These are phyloP conservation scores for Suillus subluteus DNA, from an alignment of 768 basidiomycete genomes.

Conservation along the genomic window DNA sequence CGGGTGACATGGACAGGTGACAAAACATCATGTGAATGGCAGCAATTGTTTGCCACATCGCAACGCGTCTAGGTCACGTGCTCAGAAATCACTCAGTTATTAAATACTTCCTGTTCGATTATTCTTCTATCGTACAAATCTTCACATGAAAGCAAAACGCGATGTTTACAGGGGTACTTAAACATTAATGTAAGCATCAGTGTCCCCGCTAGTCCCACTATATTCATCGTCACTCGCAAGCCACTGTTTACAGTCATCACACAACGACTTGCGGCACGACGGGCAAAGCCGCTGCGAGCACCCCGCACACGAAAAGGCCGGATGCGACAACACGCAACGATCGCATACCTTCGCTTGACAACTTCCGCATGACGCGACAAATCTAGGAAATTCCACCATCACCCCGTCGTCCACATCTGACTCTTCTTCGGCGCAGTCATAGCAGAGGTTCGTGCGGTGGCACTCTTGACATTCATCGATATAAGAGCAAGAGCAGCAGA, in stretches of 20 bases:
- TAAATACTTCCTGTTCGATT: not conserved
- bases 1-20: not conserved
- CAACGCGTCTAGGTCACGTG: conserved; percentile 2
- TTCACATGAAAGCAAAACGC: not conserved
- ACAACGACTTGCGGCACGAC: not conserved
- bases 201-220: not conserved
- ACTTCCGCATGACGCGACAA: not conserved
- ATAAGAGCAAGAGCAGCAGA: not conserved
- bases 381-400: not conserved
- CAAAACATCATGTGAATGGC: not conserved
- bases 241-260: not conserved
- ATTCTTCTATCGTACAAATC: not conserved
- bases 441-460: not conserved
- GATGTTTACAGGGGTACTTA: not conserved
- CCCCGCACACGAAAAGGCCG: not conserved
- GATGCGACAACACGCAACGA: not conserved
- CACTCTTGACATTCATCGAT: not conserved
- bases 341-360: conserved; percentile 4
- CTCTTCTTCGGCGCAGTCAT: conserved; percentile 2
- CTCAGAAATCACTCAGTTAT: not conserved
- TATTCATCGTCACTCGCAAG: not conserved
- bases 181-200: not conserved
- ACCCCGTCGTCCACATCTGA: too few species aligned
- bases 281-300: not conserved
- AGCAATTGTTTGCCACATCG: not conserved